Evolutionary conservation across 2,329 filamentous ascomycete genomes (phyloP), one percentile per base, ranked within the genome.

Genomic region (Epichloe uncinata): DNA sequence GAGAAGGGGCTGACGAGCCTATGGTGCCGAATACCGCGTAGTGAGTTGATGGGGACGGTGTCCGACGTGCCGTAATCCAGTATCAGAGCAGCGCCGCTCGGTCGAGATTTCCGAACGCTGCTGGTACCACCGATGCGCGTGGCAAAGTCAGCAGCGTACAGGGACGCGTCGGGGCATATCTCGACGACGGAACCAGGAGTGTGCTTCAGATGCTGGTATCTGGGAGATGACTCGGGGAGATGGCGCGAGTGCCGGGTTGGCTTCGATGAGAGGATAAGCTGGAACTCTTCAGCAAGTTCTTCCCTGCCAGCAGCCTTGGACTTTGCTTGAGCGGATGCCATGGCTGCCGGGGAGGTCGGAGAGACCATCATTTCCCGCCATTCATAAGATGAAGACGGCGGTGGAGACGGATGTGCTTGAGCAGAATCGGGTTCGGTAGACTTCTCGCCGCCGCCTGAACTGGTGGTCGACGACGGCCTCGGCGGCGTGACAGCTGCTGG

Each of bases 11-110:
- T 89, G 43, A 95, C 85, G 22, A 77, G 74, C 22, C 74, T 71
- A 69, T 98, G 93, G 13, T 75, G 72, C 36, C 82, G 79, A 65
- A 98, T 97, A 20, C 93, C 93, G 34, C 93, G 85, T 20, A 98
- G 76, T 0, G 89, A 94, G 73, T 95, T 95, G 53, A 85, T 73
- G 3, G 93, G 93, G 45, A 98, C 82, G 0, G 73, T 85, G 58
- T 81, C 74, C 3, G 80, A 67, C 4, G 91, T 85, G 16, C 93
- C 93, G 68, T 98, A 98, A 70, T 98, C 93, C 43, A 98, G 80
- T 58, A 98, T 87, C n/a, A 98, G 74, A 1, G 91, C 93, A 8
- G 90, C 93, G 46, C 93, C 93, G 0, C 82, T 84, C 1, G 90
- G 81, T 1, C 62, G 63, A 0, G 72, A 57, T 61, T 87, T 90